Base-by-base conservation (phyloP, 2,329 filamentous ascomycete genomes). In the Plenodomus biglobosus region DNA sequence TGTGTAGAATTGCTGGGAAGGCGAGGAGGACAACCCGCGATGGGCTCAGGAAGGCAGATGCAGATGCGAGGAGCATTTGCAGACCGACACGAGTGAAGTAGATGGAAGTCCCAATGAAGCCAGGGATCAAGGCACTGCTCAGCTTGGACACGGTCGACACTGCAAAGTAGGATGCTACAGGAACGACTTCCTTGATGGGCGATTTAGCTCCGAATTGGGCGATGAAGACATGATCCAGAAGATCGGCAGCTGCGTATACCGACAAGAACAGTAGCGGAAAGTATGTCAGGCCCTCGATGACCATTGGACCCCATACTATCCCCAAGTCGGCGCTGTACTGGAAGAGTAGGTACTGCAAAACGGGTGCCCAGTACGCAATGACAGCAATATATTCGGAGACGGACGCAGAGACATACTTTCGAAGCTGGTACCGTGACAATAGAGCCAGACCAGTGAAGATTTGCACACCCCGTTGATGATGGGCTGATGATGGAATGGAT, bases 221-320 rank as follows among this genome's bases (percentile, higher is more conserved):
- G 18, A 88, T 64, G 42, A 85, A 78, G 34, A 83, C 76, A 21
- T 76, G 74, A 40, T 91, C 86, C 37, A 92, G 74, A 34, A 84
- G 73, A 42, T 85, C 62, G 17, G 66, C 66, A 7, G 73, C 70
- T 10, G 71, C 66, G 46, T 71, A 72, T 16, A 71, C 59, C 1
- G 70, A 72, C 2, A 75, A 55, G 16, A 77, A 66, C 3, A 78
- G 51, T 11, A 78, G 38, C 1, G 73, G 70, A 39, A 88, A 84
- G 62, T 90, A 83, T 1, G 89, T 92, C 24, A 91, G 64, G 1
- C 77, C 68, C 67, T 96, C 90, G 0, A 87, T 92, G 44, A 90
- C 68, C 6, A 91, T 65, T 1, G 94, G 92, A 0, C 92, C 94
- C 65, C 82, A 82, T 7, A 80, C 75, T 15, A 85, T 84, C 0